Percentiles rank a stretch among this genome's conserved stretches.
Conservation (phyloP, 2,329 filamentous ascomycete species). For the Exophiala alcalophila region DNA sequence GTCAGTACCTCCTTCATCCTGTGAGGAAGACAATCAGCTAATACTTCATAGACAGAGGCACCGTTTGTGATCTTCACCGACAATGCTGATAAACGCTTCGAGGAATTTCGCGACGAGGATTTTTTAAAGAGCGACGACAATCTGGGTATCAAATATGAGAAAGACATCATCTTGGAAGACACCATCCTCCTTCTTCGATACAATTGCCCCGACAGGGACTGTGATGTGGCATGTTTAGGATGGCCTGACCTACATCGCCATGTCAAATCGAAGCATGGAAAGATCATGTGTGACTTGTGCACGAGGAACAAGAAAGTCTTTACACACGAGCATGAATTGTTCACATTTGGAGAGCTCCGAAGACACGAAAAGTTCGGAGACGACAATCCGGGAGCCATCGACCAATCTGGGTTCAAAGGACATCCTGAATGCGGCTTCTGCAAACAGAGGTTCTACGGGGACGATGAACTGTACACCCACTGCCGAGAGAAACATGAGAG, state of each 20-base stretch:
- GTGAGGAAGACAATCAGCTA: conserved; percentile 1
- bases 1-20: conserved; percentile 50
- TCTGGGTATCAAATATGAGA: conserved; percentile 88
- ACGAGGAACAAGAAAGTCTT: conserved; percentile 96
- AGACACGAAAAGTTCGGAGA: conserved; percentile 89
- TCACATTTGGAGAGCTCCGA: conserved; percentile 74
- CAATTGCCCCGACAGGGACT: conserved; percentile 85
- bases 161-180: conserved; percentile 84
- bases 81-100: conserved; percentile 72
- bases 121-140: conserved; percentile 78
- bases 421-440: conserved; percentile 96
- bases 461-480: conserved; percentile 90
- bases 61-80: conserved; percentile 87
- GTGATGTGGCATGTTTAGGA: conserved; percentile 78
- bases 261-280: conserved; percentile 76
- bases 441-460: conserved; percentile 86
- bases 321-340: conserved; percentile 94
- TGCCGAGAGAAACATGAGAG: conserved; percentile 92
- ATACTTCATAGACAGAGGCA: conserved; percentile 40
- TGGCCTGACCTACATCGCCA: conserved; percentile 78
- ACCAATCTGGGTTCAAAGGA: conserved; percentile 94
- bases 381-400: conserved; percentile 79
- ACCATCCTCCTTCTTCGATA: conserved; percentile 84
- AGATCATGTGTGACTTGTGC: conserved; percentile 74
- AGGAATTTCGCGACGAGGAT: conserved; percentile 73